Evolutionary conservation across 2,329 filamentous ascomycete genomes (phyloP).

Genomic region (Drechslera avenae): DNA sequence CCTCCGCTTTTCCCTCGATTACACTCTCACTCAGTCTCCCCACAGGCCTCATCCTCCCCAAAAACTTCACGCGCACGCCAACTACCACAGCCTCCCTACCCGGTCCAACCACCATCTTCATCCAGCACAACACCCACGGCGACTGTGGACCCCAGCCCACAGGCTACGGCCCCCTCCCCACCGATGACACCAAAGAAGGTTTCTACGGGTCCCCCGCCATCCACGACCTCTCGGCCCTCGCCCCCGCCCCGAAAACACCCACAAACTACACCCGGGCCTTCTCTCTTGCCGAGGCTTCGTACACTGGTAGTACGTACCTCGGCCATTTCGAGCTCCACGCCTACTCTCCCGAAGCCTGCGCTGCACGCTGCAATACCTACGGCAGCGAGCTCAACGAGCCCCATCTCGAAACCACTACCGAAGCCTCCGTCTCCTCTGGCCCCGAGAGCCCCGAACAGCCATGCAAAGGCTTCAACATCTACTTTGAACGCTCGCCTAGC

Average conservation of each 20-base stretch:
- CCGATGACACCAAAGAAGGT: background rate
- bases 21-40: no score
- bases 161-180: background rate
- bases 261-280: background rate
- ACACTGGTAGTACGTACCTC: slow-evolving; percentile 1
- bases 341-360: slow-evolving; percentile 2
- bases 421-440: no score
- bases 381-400: background rate
- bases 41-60: background rate
- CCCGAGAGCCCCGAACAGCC: background rate
- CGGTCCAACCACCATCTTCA: background rate
- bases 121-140: background rate
- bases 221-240: background rate
- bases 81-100: background rate
- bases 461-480: slow-evolving; percentile 12
- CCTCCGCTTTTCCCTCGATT: no score
- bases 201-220: slow-evolving; percentile 2
- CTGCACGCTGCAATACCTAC: background rate
- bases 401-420: no score
- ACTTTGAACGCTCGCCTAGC: slow-evolving; percentile 8
- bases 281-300: background rate
- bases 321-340: slow-evolving; percentile 2
- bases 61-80: background rate
- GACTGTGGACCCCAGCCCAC: background rate
- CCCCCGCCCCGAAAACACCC: background rate